Evolutionary conservation across 805 yeast genomes (phyloP).

Genomic region (Pichia sporocuriosa): DNA sequence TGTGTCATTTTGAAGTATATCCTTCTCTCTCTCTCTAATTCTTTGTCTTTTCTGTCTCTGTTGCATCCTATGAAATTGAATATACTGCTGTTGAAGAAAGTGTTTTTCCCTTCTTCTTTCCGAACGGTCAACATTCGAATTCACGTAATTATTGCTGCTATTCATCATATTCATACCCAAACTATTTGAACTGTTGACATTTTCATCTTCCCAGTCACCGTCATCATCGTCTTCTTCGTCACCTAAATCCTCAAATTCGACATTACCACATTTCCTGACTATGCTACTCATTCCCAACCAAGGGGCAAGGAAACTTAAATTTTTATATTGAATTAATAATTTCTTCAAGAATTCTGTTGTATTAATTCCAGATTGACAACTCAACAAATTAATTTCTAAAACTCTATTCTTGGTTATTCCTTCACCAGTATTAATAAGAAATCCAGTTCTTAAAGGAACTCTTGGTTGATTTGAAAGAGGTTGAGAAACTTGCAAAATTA

Average conservation of each 20-base stretch:
- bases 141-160: background rate
- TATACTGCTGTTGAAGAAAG: conserved; percentile 12
- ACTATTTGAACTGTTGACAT: background rate
- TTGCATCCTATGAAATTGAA: conserved; percentile 15
- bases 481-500: conserved; percentile 52
- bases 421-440: conserved; percentile 38
- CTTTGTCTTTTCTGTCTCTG: conserved; percentile 9
- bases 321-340: conserved; percentile 54
- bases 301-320: conserved; percentile 30
- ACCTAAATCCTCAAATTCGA: conserved; percentile 30
- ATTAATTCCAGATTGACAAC: conserved; percentile 66
- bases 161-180: background rate
- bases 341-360: conserved; percentile 47
- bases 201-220: conserved; percentile 6
- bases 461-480: conserved; percentile 68
- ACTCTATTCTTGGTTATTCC: conserved; percentile 20
- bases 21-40: conserved; percentile 7
- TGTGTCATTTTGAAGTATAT: conserved; percentile 7
- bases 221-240: conserved; percentile 14
- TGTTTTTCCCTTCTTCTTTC: conserved; percentile 11
- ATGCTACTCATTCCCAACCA: conserved; percentile 13
- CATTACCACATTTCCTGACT: conserved; percentile 20
- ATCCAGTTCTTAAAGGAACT: conserved; percentile 66
- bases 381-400: conserved; percentile 60
- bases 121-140: background rate